Percentiles rank a stretch among this genome's conserved stretches.
Conservation (phyloP, 805 yeast species). For the Ogataea trehalophila region DNA sequence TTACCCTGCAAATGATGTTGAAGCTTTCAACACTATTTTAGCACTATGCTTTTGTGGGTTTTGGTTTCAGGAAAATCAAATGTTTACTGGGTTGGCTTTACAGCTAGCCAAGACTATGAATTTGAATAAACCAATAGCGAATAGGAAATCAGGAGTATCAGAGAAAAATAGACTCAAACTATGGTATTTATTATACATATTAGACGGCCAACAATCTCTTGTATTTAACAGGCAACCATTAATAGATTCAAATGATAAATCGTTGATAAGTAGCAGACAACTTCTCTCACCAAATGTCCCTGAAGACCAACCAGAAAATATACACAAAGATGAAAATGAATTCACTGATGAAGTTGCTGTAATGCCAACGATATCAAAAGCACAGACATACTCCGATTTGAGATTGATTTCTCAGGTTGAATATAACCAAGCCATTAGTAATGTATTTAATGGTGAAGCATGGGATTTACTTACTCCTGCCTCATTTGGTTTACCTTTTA, state of each 20-base stretch:
- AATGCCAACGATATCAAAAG: neutral
- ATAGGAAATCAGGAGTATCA: conserved; percentile 17
- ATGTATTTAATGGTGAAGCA: conserved; percentile 52
- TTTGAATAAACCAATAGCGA: conserved; percentile 29
- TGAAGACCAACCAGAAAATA: neutral
- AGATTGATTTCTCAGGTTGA: conserved; percentile 64
- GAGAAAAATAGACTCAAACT: conserved; percentile 48
- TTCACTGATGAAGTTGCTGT: conserved; percentile 1
- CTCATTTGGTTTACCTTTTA: conserved; percentile 63
- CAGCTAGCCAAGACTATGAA: conserved; percentile 57
- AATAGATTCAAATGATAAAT: conserved; percentile 41
- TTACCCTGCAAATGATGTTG: conserved; percentile 38
- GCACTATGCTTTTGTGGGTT: conserved; percentile 63
- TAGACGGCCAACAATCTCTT: conserved; percentile 67
- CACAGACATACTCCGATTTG: conserved; percentile 38
- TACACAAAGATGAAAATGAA: neutral
- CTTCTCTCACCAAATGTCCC: conserved; percentile 17
- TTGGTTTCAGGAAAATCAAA: conserved; percentile 61
- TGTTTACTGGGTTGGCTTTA: conserved; percentile 64
- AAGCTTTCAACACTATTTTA: conserved; percentile 55
- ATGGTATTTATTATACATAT: conserved; percentile 61
- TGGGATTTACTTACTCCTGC: conserved; percentile 60
- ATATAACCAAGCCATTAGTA: conserved; percentile 58
- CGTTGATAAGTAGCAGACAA: conserved; percentile 39
- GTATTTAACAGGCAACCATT: conserved; percentile 54